phyloP scores from a whole-genome alignment of 2,329 filamentous ascomycete genomes.

The Bertia moriformis region DNA sequence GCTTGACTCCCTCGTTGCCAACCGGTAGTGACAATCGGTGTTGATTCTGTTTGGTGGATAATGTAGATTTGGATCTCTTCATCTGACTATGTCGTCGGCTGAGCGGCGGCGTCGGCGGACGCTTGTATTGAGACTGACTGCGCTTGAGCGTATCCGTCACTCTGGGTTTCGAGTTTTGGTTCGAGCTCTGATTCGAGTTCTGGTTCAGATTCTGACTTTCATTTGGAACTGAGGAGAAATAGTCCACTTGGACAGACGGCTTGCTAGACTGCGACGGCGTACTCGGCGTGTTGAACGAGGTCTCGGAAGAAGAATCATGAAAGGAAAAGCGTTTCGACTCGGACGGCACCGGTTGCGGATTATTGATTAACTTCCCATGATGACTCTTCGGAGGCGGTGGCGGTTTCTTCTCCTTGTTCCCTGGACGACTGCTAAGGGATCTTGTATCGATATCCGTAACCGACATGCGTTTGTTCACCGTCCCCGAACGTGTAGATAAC shows the following conservation, averaged over 20 bases:
- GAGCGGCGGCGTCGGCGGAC: not conserved
- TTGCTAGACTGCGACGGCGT: not conserved
- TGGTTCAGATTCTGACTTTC: too few relatives aligned
- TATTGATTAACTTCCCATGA: not conserved
- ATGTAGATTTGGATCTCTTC: not conserved
- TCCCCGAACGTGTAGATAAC: too few relatives aligned
- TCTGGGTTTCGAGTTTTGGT: too few relatives aligned
- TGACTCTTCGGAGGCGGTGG: not conserved
- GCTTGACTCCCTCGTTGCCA: not conserved
- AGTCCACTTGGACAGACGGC: too few relatives aligned
- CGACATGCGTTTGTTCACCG: too few relatives aligned
- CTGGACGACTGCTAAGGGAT: not conserved
- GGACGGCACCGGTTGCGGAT: not conserved
- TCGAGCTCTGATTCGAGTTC: too few relatives aligned
- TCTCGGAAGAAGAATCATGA: not conserved
- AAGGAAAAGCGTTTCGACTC: not conserved
- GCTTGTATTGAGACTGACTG: not conserved
- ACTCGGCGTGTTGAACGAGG: not conserved
- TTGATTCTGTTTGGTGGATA: not conserved
- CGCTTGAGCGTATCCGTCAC: not conserved
- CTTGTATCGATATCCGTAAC: too few relatives aligned
- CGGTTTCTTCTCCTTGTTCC: not conserved
- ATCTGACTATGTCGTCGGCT: slow-evolving; percentile 1
- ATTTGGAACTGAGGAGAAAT: too few relatives aligned
- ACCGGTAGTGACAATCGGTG: not conserved